Evolutionary conservation across 2,329 filamentous ascomycete genomes (phyloP).

Genomic region (Aspergillus pseudonomiae): DNA sequence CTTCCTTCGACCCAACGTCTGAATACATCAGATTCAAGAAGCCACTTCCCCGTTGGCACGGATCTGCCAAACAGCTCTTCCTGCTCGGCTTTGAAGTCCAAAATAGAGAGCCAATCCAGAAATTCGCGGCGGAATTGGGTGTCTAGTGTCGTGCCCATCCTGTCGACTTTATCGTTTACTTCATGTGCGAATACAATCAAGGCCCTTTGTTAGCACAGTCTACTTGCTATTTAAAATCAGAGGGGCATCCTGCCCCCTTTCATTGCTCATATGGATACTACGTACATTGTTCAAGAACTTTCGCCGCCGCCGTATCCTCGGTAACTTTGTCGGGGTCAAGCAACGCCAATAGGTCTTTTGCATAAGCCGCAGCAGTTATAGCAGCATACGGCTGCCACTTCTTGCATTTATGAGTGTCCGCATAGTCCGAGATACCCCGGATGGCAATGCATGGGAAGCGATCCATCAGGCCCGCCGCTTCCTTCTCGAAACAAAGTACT

Average conservation of each 20-base stretch:
- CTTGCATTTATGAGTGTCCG: conserved; percentile 3
- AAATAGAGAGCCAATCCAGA: neutral
- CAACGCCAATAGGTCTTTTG: conserved; percentile 2
- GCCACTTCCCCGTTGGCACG: neutral
- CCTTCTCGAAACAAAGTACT: conserved; percentile 4
- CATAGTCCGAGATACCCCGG: conserved; percentile 6
- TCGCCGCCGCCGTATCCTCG: neutral
- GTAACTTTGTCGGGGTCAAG: neutral
- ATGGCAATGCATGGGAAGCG: neutral
- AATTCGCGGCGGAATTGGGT: neutral
- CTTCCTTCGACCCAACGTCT: neutral
- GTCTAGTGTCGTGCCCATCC: neutral
- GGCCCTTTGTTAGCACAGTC: neutral
- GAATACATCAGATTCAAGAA: neutral
- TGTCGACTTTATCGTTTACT: neutral
- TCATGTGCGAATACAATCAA: neutral
- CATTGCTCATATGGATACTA: neutral
- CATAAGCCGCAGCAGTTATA: neutral
- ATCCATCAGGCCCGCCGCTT: conserved; percentile 3
- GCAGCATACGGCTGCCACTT: conserved; percentile 6
- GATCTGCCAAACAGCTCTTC: neutral
- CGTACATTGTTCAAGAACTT: neutral
- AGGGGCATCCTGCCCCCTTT: neutral
- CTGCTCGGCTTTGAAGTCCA: neutral
- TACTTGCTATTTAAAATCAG: neutral